Evolutionary conservation across 192 early-diverging fungal genomes (phyloP), one percentile per base, ranked within the genome.

Genomic region (Coemansia sp.): DNA sequence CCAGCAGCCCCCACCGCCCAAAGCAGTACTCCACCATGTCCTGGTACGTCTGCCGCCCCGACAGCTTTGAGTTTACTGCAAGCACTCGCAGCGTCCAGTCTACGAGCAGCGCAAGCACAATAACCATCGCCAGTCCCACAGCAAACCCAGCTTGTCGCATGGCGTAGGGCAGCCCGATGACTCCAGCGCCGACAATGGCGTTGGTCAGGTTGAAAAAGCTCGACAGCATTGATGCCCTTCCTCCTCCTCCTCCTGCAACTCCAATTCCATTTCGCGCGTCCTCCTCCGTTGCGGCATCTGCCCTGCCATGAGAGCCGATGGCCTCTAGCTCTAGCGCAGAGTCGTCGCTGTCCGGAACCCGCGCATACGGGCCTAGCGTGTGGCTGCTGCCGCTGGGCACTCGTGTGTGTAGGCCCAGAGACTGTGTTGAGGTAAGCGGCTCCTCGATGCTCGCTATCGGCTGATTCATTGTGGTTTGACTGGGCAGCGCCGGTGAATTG

Each of bases 141-240:
- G 84, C 45, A 32, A 92, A 74, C 39, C 93, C 95, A 2, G 95
- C 89, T 72, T 94, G 87, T 47, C 85, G 84, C 67, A 95, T 93
- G 27, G 94, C 88, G 65, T 89, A 95, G 0, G 95, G 95, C 10
- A 97, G 70, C 2, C 95, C 95, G 76, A 88, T 87, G 36, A 85
- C 87, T 74, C 95, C 95, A 19, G 95, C 95, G 10, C 95, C 95
- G 64, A 97, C 90, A 36, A 97, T 97, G 42, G 92, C 92, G 73
- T 97, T 97, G 29, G 94, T 93, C 83, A 97, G 91, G 65, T 95
- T 95, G 68, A 95, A 89, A 39, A 85, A 78, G 41, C 83, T 85
- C 22, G 76, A 65, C 20, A 78, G 15, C 70, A 76, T 82, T 32
- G 79, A 82, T 4, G 79, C 79, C n/a, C n/a, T n/a, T n/a, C n/a